Evolutionary conservation across 768 basidiomycete genomes (phyloP).

Genomic region (Saitozyma sp.): DNA sequence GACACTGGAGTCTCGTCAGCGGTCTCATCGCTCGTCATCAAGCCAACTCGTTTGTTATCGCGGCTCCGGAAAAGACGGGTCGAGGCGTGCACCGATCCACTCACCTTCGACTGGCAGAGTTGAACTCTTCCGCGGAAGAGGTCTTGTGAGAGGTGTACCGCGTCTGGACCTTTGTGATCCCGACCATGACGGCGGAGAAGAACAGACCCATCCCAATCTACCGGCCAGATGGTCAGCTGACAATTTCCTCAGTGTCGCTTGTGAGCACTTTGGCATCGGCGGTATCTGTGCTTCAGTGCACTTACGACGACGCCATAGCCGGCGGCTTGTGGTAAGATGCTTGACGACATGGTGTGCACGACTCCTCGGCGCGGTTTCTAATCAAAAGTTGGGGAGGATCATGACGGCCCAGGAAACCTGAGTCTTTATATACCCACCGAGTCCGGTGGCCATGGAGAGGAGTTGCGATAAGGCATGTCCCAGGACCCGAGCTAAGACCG

Average conservation of each 20-base stretch:
- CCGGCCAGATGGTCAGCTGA: background rate
- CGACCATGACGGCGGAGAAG: constrained; percentile 50
- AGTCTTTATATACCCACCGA: too few species aligned
- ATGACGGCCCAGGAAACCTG: too few species aligned
- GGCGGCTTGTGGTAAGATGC: constrained; percentile 69
- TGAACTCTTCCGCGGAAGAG: constrained; percentile 66
- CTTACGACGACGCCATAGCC: constrained; percentile 75
- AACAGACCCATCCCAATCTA: constrained; percentile 75
- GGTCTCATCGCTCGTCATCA: too few species aligned
- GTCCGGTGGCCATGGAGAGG: too few species aligned
- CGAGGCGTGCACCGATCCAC: background rate
- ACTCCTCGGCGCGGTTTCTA: too few species aligned
- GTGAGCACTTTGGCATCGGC: too few species aligned
- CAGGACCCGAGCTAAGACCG: too few species aligned
- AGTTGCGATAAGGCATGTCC: too few species aligned
- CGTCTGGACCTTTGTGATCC: constrained; percentile 74
- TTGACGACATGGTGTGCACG: background rate
- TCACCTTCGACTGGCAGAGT: constrained; percentile 47
- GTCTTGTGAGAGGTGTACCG: constrained; percentile 74
- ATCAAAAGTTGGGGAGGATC: too few species aligned
- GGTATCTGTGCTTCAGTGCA: constrained; percentile 2
- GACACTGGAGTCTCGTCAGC: constrained; percentile 54
- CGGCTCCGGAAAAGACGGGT: background rate
- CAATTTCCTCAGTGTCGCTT: background rate
- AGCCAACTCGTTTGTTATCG: too few species aligned